phyloP scores from a whole-genome alignment of 805 yeast species.

The Hanseniaspora valbyensis region DNA sequence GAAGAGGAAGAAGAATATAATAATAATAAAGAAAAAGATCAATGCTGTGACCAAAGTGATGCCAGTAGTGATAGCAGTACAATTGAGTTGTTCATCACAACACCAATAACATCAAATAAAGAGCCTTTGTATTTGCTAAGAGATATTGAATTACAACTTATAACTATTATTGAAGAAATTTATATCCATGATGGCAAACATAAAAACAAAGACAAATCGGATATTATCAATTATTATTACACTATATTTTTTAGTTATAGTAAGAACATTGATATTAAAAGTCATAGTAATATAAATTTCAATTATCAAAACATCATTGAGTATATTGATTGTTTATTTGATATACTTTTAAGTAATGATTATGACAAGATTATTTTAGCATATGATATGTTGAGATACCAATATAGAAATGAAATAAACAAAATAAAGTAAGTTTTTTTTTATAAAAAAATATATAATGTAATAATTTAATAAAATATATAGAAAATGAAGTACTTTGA shows the following conservation, averaged over 20 bases:
- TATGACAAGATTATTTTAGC: not conserved
- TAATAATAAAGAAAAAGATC: not conserved
- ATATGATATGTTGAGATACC: constrained; percentile 8
- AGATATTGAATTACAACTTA: constrained; percentile 18
- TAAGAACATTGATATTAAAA: constrained; percentile 12
- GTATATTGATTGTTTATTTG: constrained; percentile 12
- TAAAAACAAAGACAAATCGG: not conserved
- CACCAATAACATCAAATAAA: constrained; percentile 19
- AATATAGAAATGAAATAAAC: constrained; percentile 1
- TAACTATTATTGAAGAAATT: constrained; percentile 12
- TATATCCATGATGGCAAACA: not conserved
- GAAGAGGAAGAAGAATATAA: not conserved
- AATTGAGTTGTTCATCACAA: constrained; percentile 18
- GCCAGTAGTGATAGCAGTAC: constrained; percentile 9
- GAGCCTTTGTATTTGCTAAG: constrained; percentile 19
- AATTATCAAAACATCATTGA: constrained; percentile 1
- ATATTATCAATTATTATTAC: constrained; percentile 13
- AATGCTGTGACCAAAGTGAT: not conserved
- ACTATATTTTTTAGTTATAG: constrained; percentile 14
- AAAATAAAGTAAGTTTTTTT: too few relatives aligned
- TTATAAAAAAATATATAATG: not conserved
- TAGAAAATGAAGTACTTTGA: too few relatives aligned
- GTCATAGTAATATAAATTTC: not conserved
- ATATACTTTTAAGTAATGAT: not conserved
- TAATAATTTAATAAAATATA: not conserved